Conservation (phyloP, 306 rosid species). For the Cajanus cajan region DNA sequence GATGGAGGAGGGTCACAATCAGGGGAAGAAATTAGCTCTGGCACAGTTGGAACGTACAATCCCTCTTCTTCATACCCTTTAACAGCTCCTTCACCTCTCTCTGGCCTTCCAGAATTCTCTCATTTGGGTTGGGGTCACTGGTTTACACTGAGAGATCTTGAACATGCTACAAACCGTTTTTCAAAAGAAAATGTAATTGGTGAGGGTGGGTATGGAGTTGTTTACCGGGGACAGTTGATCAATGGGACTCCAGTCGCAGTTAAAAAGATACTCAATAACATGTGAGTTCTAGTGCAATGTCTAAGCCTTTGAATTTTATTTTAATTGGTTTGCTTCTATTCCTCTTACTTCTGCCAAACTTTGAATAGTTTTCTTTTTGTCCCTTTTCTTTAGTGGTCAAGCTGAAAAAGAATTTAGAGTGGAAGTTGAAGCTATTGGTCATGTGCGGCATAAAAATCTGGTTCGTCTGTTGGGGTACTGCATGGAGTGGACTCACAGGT, state of each 20-base stretch:
- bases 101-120: slow-evolving; percentile 77
- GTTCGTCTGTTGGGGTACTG: slow-evolving; percentile 88
- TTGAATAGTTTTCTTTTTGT: neutral
- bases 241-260: slow-evolving; percentile 83
- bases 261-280: slow-evolving; percentile 76
- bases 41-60: slow-evolving; percentile 43
- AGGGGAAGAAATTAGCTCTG: slow-evolving; percentile 70
- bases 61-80: slow-evolving; percentile 62
- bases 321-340: slow-evolving; percentile 9
- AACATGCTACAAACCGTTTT: slow-evolving; percentile 71
- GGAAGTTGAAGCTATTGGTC: slow-evolving; percentile 92
- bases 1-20: slow-evolving; percentile 61
- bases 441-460: slow-evolving; percentile 81
- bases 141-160: slow-evolving; percentile 86
- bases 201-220: slow-evolving; percentile 91
- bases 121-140: slow-evolving; percentile 94
- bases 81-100: slow-evolving; percentile 69
- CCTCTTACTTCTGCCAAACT: slow-evolving; percentile 14
- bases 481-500: slow-evolving; percentile 82
- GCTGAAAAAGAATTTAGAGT: slow-evolving; percentile 83
- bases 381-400: slow-evolving; percentile 58
- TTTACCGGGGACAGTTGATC: slow-evolving; percentile 60
- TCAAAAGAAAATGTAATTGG: slow-evolving; percentile 69
- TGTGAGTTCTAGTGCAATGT: slow-evolving; percentile 46
- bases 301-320: neutral